A percentile compares a stretch with the other conserved stretches of the same genome.
These are phyloP conservation scores for Ustilago lituana DNA, from an alignment of 1,284 basidiomycete genomes.

Conservation along the genomic window DNA sequence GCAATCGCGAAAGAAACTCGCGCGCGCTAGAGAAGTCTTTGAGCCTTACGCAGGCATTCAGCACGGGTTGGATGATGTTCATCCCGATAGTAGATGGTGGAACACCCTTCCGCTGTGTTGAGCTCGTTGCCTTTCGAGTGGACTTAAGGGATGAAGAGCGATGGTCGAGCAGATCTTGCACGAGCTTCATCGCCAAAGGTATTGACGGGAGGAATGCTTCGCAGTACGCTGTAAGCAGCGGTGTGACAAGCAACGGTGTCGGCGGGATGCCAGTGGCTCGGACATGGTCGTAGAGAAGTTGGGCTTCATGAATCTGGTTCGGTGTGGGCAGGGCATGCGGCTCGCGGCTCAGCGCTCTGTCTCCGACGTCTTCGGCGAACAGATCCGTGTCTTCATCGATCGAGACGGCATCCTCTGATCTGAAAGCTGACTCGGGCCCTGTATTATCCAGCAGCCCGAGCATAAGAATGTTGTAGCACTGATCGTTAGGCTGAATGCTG, in stretches of 20 bases:
- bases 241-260: constrained; percentile 41
- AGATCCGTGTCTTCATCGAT: neutral
- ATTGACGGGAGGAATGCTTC: constrained; percentile 51
- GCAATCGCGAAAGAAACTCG: constrained; percentile 28
- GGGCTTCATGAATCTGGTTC: constrained; percentile 48
- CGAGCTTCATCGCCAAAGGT: constrained; percentile 38
- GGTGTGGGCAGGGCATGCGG: constrained; percentile 16
- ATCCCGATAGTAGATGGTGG: neutral
- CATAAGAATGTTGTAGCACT: constrained; percentile 31
- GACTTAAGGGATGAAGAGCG: neutral
- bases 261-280: constrained; percentile 21
- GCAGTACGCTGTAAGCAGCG: constrained; percentile 54
- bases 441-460: constrained; percentile 11
- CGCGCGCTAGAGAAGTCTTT: constrained; percentile 32
- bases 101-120: neutral
- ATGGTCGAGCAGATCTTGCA: constrained; percentile 36
- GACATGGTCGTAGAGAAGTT: constrained; percentile 48
- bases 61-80: constrained; percentile 29
- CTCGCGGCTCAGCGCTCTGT: neutral
- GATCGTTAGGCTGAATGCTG: constrained; percentile 9
- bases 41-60: constrained; percentile 47
- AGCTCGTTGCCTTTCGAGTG: neutral
- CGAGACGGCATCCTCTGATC: neutral
- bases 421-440: neutral
- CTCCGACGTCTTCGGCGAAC: neutral